A percentile compares a stretch with the other conserved stretches of the same genome.
Evolutionary conservation across 768 basidiomycete genomes (phyloP).

Genomic region (Cystobasidiopsis lactophilus): DNA sequence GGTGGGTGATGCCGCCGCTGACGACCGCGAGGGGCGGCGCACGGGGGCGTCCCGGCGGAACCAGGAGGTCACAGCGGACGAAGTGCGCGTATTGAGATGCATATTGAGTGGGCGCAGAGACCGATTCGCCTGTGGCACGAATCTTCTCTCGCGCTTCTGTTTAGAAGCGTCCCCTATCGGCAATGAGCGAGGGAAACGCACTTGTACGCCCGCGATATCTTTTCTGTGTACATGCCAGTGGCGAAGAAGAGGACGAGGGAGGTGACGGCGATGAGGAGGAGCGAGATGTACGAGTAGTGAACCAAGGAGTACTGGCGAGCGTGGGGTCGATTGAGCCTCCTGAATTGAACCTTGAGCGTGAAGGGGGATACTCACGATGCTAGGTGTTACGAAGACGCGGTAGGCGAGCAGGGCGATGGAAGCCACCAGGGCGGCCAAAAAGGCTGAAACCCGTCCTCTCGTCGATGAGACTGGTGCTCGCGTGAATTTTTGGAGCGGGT

Average conservation of each 20-base stretch:
- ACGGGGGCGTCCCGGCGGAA: constrained; percentile 10
- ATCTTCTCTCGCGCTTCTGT: constrained; percentile 38
- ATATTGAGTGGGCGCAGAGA: constrained; percentile 84
- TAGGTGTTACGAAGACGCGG: constrained; percentile 49
- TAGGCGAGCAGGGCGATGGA: constrained; percentile 23
- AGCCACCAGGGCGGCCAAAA: constrained; percentile 14
- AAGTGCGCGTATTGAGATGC: constrained; percentile 48
- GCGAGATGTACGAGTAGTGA: constrained; percentile 47
- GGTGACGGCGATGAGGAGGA: constrained; percentile 69
- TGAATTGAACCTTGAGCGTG: too few species aligned
- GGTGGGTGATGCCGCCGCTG: neutral
- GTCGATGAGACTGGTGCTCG: too few species aligned
- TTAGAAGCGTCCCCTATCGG: neutral
- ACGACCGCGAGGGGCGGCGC: neutral
- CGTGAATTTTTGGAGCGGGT: too few species aligned
- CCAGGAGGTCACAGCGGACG: constrained; percentile 8
- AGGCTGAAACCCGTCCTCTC: constrained; percentile 5
- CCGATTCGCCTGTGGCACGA: constrained; percentile 85
- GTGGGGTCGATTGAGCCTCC: neutral
- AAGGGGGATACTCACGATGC: constrained; percentile 32
- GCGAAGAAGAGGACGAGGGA: constrained; percentile 87
- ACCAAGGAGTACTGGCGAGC: constrained; percentile 19
- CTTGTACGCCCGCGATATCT: constrained; percentile 91
- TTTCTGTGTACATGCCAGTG: constrained; percentile 86
- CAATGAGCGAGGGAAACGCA: constrained; percentile 21